Percentiles rank a stretch among this genome's conserved stretches.
Evolutionary conservation across 1,284 basidiomycete genomes (phyloP).

Genomic region (Sutorius eximius): DNA sequence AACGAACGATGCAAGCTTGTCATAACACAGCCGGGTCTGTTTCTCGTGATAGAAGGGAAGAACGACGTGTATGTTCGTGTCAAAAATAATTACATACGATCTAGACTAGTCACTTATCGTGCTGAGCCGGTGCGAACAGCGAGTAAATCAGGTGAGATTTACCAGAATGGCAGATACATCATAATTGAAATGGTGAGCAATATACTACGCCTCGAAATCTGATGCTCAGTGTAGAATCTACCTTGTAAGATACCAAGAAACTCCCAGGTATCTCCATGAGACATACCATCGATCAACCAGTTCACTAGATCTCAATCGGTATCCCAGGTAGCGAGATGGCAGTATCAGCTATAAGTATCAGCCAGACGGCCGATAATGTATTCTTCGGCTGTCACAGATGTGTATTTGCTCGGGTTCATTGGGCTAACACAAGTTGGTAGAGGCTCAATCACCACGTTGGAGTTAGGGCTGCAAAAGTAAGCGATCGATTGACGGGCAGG

Average conservation of each 20-base stretch:
- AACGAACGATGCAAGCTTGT: conserved; percentile 14
- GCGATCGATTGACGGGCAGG: conserved; percentile 78
- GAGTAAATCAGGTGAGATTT: too few species aligned
- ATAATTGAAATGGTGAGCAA: too few species aligned
- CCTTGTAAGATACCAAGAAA: too few species aligned
- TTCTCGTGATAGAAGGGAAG: not conserved
- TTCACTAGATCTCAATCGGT: not conserved
- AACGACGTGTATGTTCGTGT: not conserved
- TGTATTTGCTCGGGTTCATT: conserved; percentile 53
- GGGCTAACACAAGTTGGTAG: conserved; percentile 68
- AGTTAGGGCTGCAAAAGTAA: conserved; percentile 87
- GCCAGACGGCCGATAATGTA: conserved; percentile 75
- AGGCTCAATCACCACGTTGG: conserved; percentile 64
- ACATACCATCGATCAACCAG: conserved; percentile 12
- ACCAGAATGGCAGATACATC: too few species aligned
- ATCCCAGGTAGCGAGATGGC: not conserved
- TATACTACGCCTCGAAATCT: too few species aligned
- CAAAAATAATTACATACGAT: not conserved
- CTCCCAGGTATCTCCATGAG: not conserved
- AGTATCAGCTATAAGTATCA: conserved; percentile 48
- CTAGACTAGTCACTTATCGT: not conserved
- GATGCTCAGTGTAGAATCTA: too few species aligned
- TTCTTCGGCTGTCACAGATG: conserved; percentile 66
- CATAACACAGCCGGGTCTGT: conserved; percentile 11
- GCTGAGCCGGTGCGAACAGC: too few species aligned